These are phyloP conservation scores for Huntiella abstrusa DNA, from an alignment of 2,329 filamentous ascomycete genomes.

Conservation along the genomic window DNA sequence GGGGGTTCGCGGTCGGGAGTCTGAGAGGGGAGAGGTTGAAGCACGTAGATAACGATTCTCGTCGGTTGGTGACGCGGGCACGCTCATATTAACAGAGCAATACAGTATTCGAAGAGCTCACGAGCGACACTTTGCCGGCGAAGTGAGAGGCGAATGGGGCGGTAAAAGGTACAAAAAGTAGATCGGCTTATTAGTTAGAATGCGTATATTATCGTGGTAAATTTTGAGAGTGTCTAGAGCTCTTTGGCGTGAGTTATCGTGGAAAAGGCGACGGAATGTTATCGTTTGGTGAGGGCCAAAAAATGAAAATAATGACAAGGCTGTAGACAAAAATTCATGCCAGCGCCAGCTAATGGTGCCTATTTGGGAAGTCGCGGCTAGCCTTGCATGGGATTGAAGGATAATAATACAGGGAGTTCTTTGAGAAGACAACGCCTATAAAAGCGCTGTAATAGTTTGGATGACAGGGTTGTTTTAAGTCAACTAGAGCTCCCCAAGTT, in stretches of 20 bases:
- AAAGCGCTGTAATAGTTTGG: too few species aligned
- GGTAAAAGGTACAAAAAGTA: conserved; percentile 35
- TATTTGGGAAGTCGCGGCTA: neutral
- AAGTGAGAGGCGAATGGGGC: conserved; percentile 36
- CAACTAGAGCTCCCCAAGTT: too few species aligned
- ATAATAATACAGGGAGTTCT: too few species aligned
- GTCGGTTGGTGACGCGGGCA: conserved; percentile 35
- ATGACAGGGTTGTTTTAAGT: too few species aligned
- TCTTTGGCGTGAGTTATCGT: conserved; percentile 16
- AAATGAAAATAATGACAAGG: neutral
- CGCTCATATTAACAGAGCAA: conserved; percentile 32
- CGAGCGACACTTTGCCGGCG: conserved; percentile 29
- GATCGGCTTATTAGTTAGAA: conserved; percentile 31
- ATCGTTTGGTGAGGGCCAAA: conserved; percentile 2
- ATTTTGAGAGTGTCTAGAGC: conserved; percentile 37
- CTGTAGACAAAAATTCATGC: neutral
- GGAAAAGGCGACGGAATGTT: conserved; percentile 6
- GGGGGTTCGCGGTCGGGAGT: conserved; percentile 13
- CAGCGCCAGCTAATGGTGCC: too few species aligned
- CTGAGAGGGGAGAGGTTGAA: conserved; percentile 14
- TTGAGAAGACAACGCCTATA: too few species aligned
- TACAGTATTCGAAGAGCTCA: conserved; percentile 17
- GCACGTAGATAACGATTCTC: conserved; percentile 13
- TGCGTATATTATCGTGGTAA: conserved; percentile 26
- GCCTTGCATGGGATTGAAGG: neutral